Base-by-base conservation (phyloP, 768 basidiomycete genomes). In the Crassisporium funariophilum region DNA sequence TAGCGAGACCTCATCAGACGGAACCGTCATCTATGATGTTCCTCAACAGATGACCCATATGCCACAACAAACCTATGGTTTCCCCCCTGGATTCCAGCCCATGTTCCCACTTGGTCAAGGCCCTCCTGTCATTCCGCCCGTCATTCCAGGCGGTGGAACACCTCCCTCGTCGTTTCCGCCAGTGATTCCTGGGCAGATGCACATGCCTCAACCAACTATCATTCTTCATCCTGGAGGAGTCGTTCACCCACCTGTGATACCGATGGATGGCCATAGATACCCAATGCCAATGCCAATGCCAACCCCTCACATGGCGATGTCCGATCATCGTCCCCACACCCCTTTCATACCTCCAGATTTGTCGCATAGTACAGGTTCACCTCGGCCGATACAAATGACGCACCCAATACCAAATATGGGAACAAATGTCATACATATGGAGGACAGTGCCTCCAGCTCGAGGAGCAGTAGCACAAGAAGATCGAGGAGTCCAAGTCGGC, bases 111-210 rank as follows among this genome's bases (percentile, higher is more conserved):
- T 56, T 23, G 41, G 36, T 35, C 47, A 47, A 17, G 39, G 35
- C 46, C 58, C 44, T 11, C 68, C 68, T 7, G 70, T 76, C 16
- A 63, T 77, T 42, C 74, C 75, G 6, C 61, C 57, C 19, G 73
- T 68, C n/a, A 41, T 72, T 46, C 70, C 70, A 21, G 51, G 15
- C 9, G 49, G 37, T 29, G 38, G 39, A 4, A 59, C 60, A 9
- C 54, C 60, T 2, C 39, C 52, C 41, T 51, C 58, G 9, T 29
- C n/a, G 29, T 50, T 50, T 17, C 42, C 27, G 8, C 52, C 36
- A n/a, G 11, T 27, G 43, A 39, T 17, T 17, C 42, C 13, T 29
- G 45, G 10, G 45, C 29, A 31, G 29, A n/a, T 31, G n/a, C n/a
- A n/a, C 29, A 11, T 31, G 10, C 29, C 29, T 5, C 29, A 31